phyloP scores from a whole-genome alignment of 225 moss, liverwort and hornwort species.

The Takakia lepidozioides region DNA sequence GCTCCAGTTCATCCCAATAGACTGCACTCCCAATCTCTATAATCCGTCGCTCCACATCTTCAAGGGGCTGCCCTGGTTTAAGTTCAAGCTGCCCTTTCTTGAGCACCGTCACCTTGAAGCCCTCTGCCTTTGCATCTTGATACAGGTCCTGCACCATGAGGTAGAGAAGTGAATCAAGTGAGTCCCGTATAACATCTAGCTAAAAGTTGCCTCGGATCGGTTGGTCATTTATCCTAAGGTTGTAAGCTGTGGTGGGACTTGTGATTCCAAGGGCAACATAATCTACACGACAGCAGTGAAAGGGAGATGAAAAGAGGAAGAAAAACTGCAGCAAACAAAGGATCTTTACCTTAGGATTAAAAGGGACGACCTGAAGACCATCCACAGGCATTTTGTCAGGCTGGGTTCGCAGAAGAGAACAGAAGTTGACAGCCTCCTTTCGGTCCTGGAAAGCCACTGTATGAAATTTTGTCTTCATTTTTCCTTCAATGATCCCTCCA shows the following conservation, averaged over 20 bases:
- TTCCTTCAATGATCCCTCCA: conserved; percentile 26
- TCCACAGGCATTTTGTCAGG: conserved; percentile 31
- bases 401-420: conserved; percentile 53
- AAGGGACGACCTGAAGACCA: conserved; percentile 55
- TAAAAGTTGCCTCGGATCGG: no score
- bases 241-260: no score
- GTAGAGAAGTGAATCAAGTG: no score
- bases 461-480: conserved; percentile 27
- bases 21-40: conserved; percentile 69
- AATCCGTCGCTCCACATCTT: conserved; percentile 77
- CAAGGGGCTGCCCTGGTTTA: conserved; percentile 69
- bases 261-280: no score
- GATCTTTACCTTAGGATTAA: conserved; percentile 49
- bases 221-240: no score
- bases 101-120: conserved; percentile 79
- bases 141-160: conserved; percentile 76
- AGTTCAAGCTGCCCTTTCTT: conserved; percentile 83
- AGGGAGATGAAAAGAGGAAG: no score
- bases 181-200: no score
- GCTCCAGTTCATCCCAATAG: conserved; percentile 72
- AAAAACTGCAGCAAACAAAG: no score
- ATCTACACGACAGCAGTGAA: no score
- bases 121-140: conserved; percentile 64
- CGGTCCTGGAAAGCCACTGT: conserved; percentile 91
- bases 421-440: conserved; percentile 89